Conservation (phyloP, 208 protist species). For the Wallacemonas sp. region DNA sequence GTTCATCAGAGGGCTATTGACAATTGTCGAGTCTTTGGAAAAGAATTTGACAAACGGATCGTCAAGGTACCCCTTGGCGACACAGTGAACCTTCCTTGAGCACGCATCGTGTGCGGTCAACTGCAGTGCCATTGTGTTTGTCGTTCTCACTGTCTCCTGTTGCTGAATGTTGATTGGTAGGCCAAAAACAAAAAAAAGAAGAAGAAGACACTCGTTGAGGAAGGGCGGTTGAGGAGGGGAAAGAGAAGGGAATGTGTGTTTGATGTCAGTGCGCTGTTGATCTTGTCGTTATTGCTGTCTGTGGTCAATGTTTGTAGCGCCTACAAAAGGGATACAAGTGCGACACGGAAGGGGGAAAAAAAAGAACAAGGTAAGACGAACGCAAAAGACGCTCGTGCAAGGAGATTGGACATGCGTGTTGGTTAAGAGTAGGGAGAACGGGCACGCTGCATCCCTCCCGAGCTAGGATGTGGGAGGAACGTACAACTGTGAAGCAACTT, state of each 20-base stretch:
- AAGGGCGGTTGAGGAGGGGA: no score
- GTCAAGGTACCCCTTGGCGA: conserved; percentile 80
- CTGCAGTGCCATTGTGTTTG: conserved; percentile 72
- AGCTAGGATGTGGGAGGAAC: neutral
- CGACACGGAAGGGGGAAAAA: neutral
- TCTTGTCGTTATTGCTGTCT: neutral
- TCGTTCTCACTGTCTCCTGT: neutral
- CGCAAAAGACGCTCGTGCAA: no score
- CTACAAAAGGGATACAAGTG: no score
- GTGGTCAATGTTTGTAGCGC: no score
- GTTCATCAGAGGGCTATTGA: conserved; percentile 93
- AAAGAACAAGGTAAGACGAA: neutral
- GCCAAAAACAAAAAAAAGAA: conserved; percentile 19
- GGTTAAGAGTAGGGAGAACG: no score
- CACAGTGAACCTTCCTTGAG: conserved; percentile 89
- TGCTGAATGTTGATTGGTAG: no score
- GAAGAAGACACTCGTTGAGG: no score
- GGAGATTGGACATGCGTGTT: no score
- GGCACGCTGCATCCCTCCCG: no score
- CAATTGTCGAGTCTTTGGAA: conserved; percentile 76
- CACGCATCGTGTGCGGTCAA: conserved; percentile 87
- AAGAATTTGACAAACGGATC: conserved; percentile 87
- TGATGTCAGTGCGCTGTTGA: neutral
- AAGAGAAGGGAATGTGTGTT: no score
- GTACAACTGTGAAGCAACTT: conserved; percentile 7